Base-by-base conservation (phyloP, 2,329 filamentous ascomycete species). In the Kalmusia sp. region DNA sequence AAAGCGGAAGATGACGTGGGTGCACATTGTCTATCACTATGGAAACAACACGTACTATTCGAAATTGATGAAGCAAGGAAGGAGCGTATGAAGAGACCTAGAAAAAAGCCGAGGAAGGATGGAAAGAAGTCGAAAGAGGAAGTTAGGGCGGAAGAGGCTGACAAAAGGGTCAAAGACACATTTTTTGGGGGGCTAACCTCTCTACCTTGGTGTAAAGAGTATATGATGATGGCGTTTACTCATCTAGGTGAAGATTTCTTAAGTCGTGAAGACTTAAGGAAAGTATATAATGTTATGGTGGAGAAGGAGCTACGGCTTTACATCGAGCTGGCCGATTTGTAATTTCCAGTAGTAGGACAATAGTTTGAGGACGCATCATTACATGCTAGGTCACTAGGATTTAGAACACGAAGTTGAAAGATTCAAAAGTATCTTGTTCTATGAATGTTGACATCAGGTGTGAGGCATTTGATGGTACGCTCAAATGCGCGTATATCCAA, bases 161-260 rank as follows among this genome's bases (percentile, higher is more conserved):
- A 79, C 6, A 52, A 57, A 3, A 72, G 75, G 44, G 79, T 80
- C 3, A 84, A 80, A 56, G 74, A 79, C 1, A 76, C 84, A 0
- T 84, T 84, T 61, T 82, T 84, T 52, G 75, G 82, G 28, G 85
- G 83, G 0, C 62, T 89, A 57, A 76, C 79, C 37, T 74, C 77
- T 14, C 79, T 87, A 63, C 87, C 87, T 0, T 89, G 87, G 86
- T 81, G 79, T 1, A 89, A 89, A 67, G 78, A 81, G 31, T 79
- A 86, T 41, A 73, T 85, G 37, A 77, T 89, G 72, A 54, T 82
- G 22, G 86, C 82, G 0, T 85, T 89, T 52, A 76, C 57, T 6
- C 54, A 76, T 38, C 71, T 77, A 33, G 62, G 77, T 33, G 60
- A 55, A 31, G 57, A 8, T 60, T 67, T 51, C 46, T 69, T 86